These are phyloP conservation scores for Penicillium rolfsii DNA, from an alignment of 2,329 filamentous ascomycete species.

Conservation along the genomic window DNA sequence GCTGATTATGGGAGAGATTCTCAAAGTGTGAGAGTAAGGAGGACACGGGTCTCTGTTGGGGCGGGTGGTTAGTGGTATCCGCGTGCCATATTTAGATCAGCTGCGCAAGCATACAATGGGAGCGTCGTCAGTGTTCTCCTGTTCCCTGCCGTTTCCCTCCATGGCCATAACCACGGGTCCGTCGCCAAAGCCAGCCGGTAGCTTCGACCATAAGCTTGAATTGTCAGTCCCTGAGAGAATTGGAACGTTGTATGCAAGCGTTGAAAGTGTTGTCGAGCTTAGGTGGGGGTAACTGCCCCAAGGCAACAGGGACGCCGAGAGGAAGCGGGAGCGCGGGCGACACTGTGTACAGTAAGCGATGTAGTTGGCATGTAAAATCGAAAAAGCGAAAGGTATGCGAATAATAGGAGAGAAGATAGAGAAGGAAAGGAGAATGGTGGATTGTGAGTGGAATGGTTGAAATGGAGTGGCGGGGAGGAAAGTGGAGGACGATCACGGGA, in stretches of 20 bases:
- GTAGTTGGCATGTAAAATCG: conserved; percentile 4
- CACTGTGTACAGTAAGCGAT: conserved; percentile 13
- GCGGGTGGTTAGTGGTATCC: conserved; percentile 18
- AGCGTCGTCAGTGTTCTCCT: conserved; percentile 41
- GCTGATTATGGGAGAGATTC: conserved; percentile 45
- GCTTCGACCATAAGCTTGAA: conserved; percentile 37
- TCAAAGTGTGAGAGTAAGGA: conserved; percentile 55
- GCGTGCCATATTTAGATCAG: conserved; percentile 16
- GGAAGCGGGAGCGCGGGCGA: conserved; percentile 7
- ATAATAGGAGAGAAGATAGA: conserved; percentile 13
- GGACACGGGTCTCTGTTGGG: conserved; percentile 50
- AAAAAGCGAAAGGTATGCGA: conserved; percentile 6
- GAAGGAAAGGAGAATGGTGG: conserved; percentile 6
- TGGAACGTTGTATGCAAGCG: neutral
- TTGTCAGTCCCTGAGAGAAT: conserved; percentile 11
- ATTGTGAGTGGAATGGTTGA: conserved; percentile 14
- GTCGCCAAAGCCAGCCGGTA: conserved; percentile 26
- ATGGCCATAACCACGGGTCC: conserved; percentile 37
- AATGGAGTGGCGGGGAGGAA: conserved; percentile 31
- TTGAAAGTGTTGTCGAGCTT: conserved; percentile 8
- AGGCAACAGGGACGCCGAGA: conserved; percentile 17
- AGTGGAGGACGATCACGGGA: conserved; percentile 33
- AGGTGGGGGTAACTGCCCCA: conserved; percentile 7
- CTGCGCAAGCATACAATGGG: conserved; percentile 40
- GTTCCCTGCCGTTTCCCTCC: conserved; percentile 40